Conservation (phyloP, 2,329 filamentous ascomycete genomes). For the Gnomoniopsis sp. region DNA sequence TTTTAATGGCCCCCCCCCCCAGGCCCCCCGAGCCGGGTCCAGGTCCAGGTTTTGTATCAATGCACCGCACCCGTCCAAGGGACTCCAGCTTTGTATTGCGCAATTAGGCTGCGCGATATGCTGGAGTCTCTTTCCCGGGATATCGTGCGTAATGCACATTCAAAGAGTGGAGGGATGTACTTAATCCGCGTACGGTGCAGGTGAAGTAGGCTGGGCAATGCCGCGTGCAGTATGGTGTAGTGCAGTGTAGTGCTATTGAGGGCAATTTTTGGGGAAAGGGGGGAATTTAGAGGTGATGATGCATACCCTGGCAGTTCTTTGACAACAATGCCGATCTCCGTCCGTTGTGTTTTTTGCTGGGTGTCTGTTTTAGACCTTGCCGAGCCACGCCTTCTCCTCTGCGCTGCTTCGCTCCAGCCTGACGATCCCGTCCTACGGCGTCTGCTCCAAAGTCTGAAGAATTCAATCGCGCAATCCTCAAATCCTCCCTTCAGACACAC, state of each 20-base stretch:
- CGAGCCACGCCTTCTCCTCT: neutral
- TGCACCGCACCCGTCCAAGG: neutral
- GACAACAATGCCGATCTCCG: neutral
- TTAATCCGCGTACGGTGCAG: constrained; percentile 11
- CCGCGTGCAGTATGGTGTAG: constrained; percentile 9
- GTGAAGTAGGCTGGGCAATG: neutral
- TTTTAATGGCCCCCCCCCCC: neutral
- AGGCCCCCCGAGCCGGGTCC: too few species aligned
- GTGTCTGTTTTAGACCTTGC: neutral
- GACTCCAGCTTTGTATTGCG: constrained; percentile 7
- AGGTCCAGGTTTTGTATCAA: neutral
- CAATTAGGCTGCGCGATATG: constrained; percentile 11
- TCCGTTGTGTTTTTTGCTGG: constrained; percentile 1
- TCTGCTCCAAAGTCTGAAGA: neutral
- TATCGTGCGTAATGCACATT: constrained; percentile 15
- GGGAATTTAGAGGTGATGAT: constrained; percentile 15
- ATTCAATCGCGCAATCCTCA: constrained; percentile 12
- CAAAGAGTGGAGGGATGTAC: constrained; percentile 2
- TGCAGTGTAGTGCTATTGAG: neutral
- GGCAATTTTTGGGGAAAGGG: neutral
- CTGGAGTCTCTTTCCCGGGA: neutral
- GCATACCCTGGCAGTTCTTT: constrained; percentile 16
- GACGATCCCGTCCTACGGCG: constrained; percentile 17
- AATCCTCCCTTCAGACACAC: constrained; percentile 18
- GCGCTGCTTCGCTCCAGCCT: constrained; percentile 1